Conservation (phyloP, 2,329 filamentous ascomycete species). For the Nigrospora osmanthi region DNA sequence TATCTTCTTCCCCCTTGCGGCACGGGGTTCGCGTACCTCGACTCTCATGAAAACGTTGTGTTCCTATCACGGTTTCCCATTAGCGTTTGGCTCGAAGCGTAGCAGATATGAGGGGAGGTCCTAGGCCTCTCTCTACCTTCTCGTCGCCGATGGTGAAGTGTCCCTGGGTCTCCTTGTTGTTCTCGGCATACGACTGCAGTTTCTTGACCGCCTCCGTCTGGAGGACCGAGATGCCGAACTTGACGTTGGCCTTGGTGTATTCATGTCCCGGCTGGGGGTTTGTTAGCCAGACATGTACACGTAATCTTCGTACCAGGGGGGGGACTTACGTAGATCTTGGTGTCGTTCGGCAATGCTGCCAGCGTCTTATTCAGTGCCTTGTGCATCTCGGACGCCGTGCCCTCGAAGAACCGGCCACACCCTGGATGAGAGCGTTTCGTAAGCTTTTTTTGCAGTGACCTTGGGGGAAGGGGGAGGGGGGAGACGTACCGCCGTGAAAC, state of each 20-base stretch:
- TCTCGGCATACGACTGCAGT: slow-evolving; percentile 67
- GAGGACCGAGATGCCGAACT: slow-evolving; percentile 72
- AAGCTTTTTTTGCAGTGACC: neutral
- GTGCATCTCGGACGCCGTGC: slow-evolving; percentile 84
- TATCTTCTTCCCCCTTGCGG: neutral
- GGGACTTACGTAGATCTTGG: slow-evolving; percentile 71
- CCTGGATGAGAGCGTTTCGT: slow-evolving; percentile 37
- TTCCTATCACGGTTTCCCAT: slow-evolving; percentile 39
- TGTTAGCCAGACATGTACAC: neutral
- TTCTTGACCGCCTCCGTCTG: slow-evolving; percentile 70
- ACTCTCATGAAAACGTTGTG: slow-evolving; percentile 97
- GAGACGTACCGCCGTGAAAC: slow-evolving; percentile 73
- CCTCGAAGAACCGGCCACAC: slow-evolving; percentile 95
- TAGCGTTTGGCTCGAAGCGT: neutral
- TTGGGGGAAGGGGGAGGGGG: neutral
- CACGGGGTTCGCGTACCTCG: slow-evolving; percentile 45
- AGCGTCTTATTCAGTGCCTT: slow-evolving; percentile 83
- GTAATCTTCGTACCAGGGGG: neutral
- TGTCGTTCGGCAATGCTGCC: slow-evolving; percentile 76
- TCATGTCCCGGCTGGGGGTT: slow-evolving; percentile 74
- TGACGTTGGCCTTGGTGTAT: slow-evolving; percentile 95
- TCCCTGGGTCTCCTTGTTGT: slow-evolving; percentile 83
- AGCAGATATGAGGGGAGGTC: too few relatives aligned
- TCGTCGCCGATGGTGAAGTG: slow-evolving; percentile 96
- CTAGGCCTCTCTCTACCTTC: slow-evolving; percentile 55